A percentile compares a stretch with the other conserved stretches of the same genome.
Conservation (phyloP, 345 rosid species). For the Pistacia vera region DNA sequence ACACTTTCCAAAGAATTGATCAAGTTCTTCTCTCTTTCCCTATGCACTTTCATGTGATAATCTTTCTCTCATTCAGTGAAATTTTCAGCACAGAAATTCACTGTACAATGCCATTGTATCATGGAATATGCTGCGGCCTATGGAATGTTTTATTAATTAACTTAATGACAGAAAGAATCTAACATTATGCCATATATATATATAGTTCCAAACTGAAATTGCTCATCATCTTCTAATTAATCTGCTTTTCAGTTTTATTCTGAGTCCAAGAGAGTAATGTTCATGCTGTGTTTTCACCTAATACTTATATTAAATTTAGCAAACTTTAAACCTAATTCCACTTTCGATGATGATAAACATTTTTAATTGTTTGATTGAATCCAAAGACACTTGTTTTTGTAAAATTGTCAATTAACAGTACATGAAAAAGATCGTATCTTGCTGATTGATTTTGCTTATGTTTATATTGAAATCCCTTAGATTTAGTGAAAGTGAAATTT, state of each 20-base stretch:
- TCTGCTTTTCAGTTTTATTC: neutral
- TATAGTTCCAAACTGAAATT: neutral
- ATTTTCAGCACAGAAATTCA: no score
- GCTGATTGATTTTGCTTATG: neutral
- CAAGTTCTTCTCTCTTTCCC: no score
- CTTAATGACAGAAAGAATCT: neutral
- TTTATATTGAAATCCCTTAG: no score
- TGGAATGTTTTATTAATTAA: no score
- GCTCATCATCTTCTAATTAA: neutral
- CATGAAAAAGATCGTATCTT: neutral
- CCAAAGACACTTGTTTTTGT: neutral
- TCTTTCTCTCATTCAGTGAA: no score
- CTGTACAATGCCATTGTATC: no score
- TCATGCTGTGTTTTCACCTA: neutral
- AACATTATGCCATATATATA: neutral
- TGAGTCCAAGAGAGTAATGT: neutral
- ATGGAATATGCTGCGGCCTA: no score
- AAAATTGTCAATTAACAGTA: neutral
- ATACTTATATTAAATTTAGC: neutral
- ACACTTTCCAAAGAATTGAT: no score
- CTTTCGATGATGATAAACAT: neutral
- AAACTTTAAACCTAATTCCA: neutral
- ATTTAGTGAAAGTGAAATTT: no score
- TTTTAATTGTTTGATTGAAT: neutral
- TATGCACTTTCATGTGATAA: no score